A percentile compares a stretch with the other conserved stretches of the same genome.
Conservation (phyloP, 2,329 filamentous ascomycete genomes). For the Verticillium longisporum region DNA sequence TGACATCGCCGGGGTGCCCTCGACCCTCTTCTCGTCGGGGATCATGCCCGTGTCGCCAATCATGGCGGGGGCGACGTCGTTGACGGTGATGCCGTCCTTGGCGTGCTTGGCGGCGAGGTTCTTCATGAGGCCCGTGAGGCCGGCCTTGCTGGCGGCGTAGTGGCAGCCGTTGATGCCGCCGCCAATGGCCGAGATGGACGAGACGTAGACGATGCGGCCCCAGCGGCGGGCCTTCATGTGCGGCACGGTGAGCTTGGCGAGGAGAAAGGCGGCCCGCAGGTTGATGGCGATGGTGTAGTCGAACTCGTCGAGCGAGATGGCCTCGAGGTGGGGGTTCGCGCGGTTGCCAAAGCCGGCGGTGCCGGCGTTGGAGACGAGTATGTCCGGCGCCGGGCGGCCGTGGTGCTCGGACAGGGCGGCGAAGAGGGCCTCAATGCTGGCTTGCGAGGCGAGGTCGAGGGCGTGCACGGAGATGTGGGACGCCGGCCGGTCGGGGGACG, state of each 20-base stretch:
- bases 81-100: slow-evolving; percentile 55
- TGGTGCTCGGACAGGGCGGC: slow-evolving; percentile 45
- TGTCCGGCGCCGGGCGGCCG: slow-evolving; percentile 46
- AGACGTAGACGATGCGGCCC: slow-evolving; percentile 59
- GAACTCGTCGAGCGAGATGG: slow-evolving; percentile 58
- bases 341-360: slow-evolving; percentile 40
- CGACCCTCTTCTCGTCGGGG: slow-evolving; percentile 41
- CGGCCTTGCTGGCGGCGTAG: slow-evolving; percentile 55
- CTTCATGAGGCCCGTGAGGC: slow-evolving; percentile 58
- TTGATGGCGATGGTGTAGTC: slow-evolving; percentile 58
- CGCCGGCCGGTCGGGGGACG: slow-evolving; percentile 21
- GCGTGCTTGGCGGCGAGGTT: slow-evolving; percentile 55
- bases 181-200: slow-evolving; percentile 55
- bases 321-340: slow-evolving; percentile 46
- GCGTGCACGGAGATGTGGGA: slow-evolving; percentile 44
- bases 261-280: slow-evolving; percentile 53
- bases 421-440: slow-evolving; percentile 48
- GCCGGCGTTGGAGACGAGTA: slow-evolving; percentile 61
- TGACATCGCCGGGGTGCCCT: slow-evolving; percentile 51
- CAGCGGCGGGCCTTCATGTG: slow-evolving; percentile 53
- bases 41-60: slow-evolving; percentile 60
- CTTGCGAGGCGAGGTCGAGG: slow-evolving; percentile 48
- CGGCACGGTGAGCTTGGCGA: slow-evolving; percentile 53
- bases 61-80: slow-evolving; percentile 64
- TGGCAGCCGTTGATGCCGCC: slow-evolving; percentile 58